Evolutionary conservation across 202 grass and related monocot species (phyloP).

Genomic region (Schoenoplectus tabernaemontani): DNA sequence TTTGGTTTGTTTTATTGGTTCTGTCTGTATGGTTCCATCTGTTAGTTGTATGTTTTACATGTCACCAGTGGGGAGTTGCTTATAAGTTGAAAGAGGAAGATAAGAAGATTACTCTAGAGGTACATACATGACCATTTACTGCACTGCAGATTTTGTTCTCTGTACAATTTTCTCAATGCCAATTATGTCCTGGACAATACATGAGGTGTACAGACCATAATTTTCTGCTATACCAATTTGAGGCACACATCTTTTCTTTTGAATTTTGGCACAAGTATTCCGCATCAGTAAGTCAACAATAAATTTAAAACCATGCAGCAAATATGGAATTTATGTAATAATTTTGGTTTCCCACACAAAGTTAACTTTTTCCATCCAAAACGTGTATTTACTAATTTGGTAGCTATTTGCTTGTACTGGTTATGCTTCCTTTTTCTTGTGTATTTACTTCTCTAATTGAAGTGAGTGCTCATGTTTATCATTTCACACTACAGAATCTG

Average conservation of each 20-base stretch:
- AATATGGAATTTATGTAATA: not conserved
- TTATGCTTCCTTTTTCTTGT: not conserved
- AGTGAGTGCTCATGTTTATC: not conserved
- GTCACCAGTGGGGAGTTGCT: slow-evolving; percentile 69
- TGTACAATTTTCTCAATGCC: not conserved
- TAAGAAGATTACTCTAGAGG: slow-evolving; percentile 60
- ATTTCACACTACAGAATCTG: slow-evolving; percentile 49
- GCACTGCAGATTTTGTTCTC: not conserved
- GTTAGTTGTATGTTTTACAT: slow-evolving; percentile 13
- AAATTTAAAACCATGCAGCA: not conserved
- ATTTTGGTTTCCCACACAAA: not conserved
- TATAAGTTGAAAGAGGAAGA: slow-evolving; percentile 75
- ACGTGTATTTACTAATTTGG: not conserved
- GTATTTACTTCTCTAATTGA: not conserved
- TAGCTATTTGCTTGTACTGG: not conserved
- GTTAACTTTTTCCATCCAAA: not conserved
- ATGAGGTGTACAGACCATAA: not conserved
- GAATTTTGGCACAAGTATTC: not conserved
- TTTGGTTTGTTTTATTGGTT: not conserved
- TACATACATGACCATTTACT: slow-evolving; percentile 14
- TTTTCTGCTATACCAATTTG: not conserved
- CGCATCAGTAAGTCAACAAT: not conserved
- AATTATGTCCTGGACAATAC: not conserved
- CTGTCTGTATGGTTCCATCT: not conserved
- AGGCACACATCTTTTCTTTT: not conserved